Percentiles rank a stretch among this genome's conserved stretches.
phyloP scores from a whole-genome alignment of 257 asterid species.

The Jacaranda mimosifolia region DNA sequence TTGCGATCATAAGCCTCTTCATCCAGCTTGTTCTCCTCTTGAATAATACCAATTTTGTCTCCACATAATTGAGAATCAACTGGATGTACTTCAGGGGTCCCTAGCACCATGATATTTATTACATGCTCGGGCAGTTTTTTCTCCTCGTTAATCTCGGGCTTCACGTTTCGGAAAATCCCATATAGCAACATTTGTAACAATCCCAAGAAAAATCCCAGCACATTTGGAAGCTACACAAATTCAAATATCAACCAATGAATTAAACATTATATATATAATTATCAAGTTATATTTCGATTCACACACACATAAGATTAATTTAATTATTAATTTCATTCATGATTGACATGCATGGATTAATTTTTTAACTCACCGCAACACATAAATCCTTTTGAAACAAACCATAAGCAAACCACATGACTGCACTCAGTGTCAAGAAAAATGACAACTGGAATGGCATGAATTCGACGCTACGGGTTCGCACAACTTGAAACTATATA shows the following conservation, averaged over 20 bases:
- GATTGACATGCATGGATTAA: no score
- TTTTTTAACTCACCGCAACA: conserved; percentile 50
- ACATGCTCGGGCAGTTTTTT: conserved; percentile 45
- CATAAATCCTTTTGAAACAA: conserved; percentile 54
- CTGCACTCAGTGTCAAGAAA: conserved; percentile 78
- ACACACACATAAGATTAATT: neutral
- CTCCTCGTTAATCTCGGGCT: conserved; percentile 35
- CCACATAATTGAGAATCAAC: conserved; percentile 29
- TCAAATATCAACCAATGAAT: neutral
- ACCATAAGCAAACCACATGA: conserved; percentile 88
- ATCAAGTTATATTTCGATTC: neutral
- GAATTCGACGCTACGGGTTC: conserved; percentile 85
- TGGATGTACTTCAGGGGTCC: conserved; percentile 51
- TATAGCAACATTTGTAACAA: conserved; percentile 70
- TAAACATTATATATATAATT: neutral
- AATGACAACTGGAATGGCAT: conserved; percentile 82
- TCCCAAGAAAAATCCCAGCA: conserved; percentile 77
- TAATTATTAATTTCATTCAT: neutral
- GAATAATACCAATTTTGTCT: neutral
- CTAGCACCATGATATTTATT: conserved; percentile 48
- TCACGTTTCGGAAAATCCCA: conserved; percentile 57
- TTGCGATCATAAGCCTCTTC: neutral
- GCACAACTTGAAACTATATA: conserved; percentile 69
- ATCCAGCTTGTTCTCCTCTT: neutral
- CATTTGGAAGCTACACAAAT: conserved; percentile 66